Base-by-base conservation (phyloP, 2,329 filamentous ascomycete species). In the Neonectria magnoliae region DNA sequence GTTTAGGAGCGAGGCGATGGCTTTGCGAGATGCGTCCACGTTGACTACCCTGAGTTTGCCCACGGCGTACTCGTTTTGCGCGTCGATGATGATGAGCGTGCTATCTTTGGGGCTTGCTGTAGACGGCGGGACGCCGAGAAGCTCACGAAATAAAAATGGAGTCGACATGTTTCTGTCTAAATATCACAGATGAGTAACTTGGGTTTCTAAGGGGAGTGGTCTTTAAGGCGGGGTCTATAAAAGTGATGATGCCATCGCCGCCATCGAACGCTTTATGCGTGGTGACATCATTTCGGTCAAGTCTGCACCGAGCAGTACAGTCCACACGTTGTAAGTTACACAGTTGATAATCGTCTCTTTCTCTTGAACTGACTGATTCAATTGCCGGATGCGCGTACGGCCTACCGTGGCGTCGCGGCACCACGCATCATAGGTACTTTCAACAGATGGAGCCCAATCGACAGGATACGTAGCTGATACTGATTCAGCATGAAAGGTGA, bases 11-110 rank as follows among this genome's bases (percentile, higher is more conserved):
- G 78, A 71, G 0, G 83, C 79, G 62, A 91, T 92, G 14, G 81
- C 85, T 29, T 83, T 82, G 66, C 88, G 84, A 7, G 86, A 87
- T 4, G 80, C 65, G 0, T 80, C 72, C 1, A 89, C 83, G 64
- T 90, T 83, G 44, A 81, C 78, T 38, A 88, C 85, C 29, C 84
- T 82, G 1, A 92, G 83, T 5, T 83, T 79, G 50, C 90, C 90
- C 2, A 81, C 77, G 14, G 85, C 85, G 68, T 90, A 91, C 77
- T 92, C 90, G 73, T 91, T 91, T 72, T 92, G 90, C 1, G 90
- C 90, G 74, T 92, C 89, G 73, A 91, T 88, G 76, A 92, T 90
- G 71, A 92, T 77, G 47, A 92, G 83, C 2, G 85, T 84, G 67
- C 85, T 88, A 78, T 91, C 88, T 48, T 77, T 76, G 1, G 85